Evolutionary conservation across 1,139 yeast species (phyloP), one percentile per base, ranked within the genome.

Genomic region (Protomyces pachydermus): DNA sequence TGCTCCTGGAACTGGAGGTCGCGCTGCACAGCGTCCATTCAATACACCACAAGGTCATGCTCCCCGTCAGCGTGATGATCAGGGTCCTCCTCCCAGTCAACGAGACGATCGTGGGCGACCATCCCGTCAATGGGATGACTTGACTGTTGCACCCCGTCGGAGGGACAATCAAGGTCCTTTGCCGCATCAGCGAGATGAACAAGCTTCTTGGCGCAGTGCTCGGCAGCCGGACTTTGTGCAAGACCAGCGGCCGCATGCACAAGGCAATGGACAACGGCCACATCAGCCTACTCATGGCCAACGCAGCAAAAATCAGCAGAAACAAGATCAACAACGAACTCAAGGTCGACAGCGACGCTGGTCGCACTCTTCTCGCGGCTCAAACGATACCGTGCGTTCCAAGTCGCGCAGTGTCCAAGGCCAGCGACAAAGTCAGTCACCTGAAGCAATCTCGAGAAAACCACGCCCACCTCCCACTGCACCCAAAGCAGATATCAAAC

Each of bases 361-460:
- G 48, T 42, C 48, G 25, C 48, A 42, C 6, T 38, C 42, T 38
- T 38, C 42, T 14, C 42, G 16, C 16, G 42, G 42, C 14, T 38
- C 42, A 14, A 28, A 28, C 32, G 32, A 28, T 28, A 28, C 32
- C 32, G 32, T 28, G 32, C 32, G 32, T 28, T 25, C 46, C 38
- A 55, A 42, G 23, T 14, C 32, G 28, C 52, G 32, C 4, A 28
- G 32, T 28, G 8, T 28, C 12, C 60, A 55, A 23, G 57, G 45
- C 12, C 57, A 54, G 34, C 32, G 25, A 6, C 57, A 54, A 23
- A 38, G 38, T 23, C 57, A 39, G 12, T 38, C 57, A 3, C 57
- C 57, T 12, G 57, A 54, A 38, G 38, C 48, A 2, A 37, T 54
- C 32, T 28, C 32, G 32, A 28, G 32, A 28, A 28, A 28, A 28